A percentile compares a stretch with the other conserved stretches of the same genome.
phyloP scores from a whole-genome alignment of 2,329 filamentous ascomycete genomes.

The Fusarium beomiforme region DNA sequence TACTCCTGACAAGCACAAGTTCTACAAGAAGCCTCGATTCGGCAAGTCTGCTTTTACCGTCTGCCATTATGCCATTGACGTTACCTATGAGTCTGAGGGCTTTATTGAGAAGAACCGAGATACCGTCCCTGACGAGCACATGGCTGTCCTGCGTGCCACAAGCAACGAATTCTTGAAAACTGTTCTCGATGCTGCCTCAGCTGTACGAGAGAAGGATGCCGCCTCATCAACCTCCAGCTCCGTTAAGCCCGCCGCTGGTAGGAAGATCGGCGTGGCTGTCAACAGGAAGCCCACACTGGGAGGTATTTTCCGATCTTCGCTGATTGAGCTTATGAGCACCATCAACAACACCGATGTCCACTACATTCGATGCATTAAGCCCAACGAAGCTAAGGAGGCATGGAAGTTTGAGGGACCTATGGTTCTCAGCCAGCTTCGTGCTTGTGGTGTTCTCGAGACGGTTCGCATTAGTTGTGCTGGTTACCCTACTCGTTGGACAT shows the following conservation, averaged over 20 bases:
- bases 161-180: constrained; percentile 85
- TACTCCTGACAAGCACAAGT: constrained; percentile 87
- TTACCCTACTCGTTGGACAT: constrained; percentile 98
- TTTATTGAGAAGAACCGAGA: constrained; percentile 99
- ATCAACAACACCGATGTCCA: constrained; percentile 99
- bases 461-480: constrained; percentile 97
- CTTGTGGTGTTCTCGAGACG: constrained; percentile 98
- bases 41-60: constrained; percentile 98
- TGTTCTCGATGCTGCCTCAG: constrained; percentile 85
- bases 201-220: constrained; percentile 89
- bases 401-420: constrained; percentile 99
- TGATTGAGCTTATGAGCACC: constrained; percentile 97
- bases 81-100: constrained; percentile 98
- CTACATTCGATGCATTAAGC: constrained; percentile 99
- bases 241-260: constrained; percentile 82
- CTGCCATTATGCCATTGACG: constrained; percentile 97
- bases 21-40: constrained; percentile 98
- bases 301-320: constrained; percentile 97
- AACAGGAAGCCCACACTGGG: constrained; percentile 97
- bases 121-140: constrained; percentile 97
- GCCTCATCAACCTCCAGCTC: constrained; percentile 72
- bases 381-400: constrained; percentile 93
- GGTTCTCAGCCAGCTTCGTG: constrained; percentile 95
- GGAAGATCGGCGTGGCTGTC: constrained; percentile 89
- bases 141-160: constrained; percentile 88